Conservation (phyloP, 257 asterid genomes). For the Forsythia suspensa region DNA sequence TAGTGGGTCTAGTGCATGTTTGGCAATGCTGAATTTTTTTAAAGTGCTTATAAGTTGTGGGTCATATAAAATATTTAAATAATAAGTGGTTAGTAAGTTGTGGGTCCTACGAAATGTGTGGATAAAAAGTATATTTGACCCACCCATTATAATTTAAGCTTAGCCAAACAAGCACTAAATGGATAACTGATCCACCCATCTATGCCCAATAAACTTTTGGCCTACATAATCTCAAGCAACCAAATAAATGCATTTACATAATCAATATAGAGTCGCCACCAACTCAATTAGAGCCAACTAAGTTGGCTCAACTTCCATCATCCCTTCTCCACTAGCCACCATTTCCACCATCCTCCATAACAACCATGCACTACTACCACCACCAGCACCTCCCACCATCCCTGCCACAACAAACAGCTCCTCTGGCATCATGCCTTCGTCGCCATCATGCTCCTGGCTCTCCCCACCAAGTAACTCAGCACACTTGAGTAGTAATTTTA, state of each 20-base stretch:
- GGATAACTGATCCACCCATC: neutral
- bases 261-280: neutral
- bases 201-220: neutral
- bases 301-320: neutral
- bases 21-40: too few relatives aligned
- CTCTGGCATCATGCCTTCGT: neutral
- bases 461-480: neutral
- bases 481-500: neutral
- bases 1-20: neutral
- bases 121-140: too few relatives aligned
- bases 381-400: neutral
- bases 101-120: too few relatives aligned
- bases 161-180: neutral
- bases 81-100: too few relatives aligned
- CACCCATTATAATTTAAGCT: too few relatives aligned
- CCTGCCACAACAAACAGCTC: neutral
- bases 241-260: neutral
- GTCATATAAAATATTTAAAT: too few relatives aligned
- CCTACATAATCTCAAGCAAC: neutral
- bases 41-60: too few relatives aligned
- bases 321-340: neutral
- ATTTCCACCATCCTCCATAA: too few relatives aligned
- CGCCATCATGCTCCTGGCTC: neutral
- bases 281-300: neutral
- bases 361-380: neutral